These are phyloP conservation scores for Cercospora beticola DNA, from an alignment of 2,329 filamentous ascomycete genomes.

Conservation along the genomic window DNA sequence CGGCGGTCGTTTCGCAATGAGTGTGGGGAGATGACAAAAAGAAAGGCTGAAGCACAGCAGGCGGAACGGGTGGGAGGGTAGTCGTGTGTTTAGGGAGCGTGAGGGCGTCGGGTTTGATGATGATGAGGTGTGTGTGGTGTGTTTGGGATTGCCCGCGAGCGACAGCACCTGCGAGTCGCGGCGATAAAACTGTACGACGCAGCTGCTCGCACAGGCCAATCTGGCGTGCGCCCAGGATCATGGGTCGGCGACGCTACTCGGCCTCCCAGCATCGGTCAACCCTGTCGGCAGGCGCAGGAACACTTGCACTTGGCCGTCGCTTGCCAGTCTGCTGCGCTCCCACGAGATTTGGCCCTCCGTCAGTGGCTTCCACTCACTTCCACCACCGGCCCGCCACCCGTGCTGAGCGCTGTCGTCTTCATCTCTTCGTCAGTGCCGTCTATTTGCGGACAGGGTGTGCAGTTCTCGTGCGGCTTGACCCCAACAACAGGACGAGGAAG, in stretches of 20 bases:
- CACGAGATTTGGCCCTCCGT: neutral
- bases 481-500: neutral
- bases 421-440: neutral
- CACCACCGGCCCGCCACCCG: neutral
- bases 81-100: neutral
- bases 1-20: neutral
- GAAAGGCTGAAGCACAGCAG: neutral
- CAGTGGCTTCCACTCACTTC: neutral
- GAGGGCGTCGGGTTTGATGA: neutral
- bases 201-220: neutral
- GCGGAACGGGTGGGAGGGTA: neutral
- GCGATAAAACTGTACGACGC: constrained; percentile 24
- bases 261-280: constrained; percentile 13
- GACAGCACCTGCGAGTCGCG: constrained; percentile 20
- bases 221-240: constrained; percentile 18
- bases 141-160: constrained; percentile 11
- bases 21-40: neutral
- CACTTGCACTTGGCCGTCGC: neutral
- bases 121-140: neutral
- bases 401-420: neutral
- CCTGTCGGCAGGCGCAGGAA: constrained; percentile 6
- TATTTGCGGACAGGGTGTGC: neutral
- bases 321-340: neutral
- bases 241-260: neutral
- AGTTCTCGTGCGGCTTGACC: neutral